Base-by-base conservation (phyloP, 768 basidiomycete genomes). In the Lentinula raphanica region DNA sequence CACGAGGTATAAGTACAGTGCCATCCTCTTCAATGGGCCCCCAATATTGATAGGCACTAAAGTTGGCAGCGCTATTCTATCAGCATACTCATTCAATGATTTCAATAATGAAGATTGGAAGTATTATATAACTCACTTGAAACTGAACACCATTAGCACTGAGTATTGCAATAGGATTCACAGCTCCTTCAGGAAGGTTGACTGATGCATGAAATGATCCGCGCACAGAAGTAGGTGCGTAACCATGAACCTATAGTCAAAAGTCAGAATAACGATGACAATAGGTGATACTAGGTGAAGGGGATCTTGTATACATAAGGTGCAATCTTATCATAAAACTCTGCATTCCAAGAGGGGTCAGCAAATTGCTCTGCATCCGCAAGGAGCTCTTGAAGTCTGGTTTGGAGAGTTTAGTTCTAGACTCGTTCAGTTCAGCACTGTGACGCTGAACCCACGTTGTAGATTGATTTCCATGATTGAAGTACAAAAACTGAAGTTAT, bases 321-420 rank as follows among this genome's bases (percentile, higher is more conserved):
- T 6, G 67, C 65, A 25, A 69, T 66, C 29, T 63, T 61, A 49
- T 69, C 68, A 58, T 69, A 69, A 59, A 69, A 69, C 0, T 56
- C 55, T 11, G 59, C 60, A 40, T 68, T 67, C 68, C 66, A 68
- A 11, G 61, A 36, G 1, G 65, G 66, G 23, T 67, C 67, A 1
- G 68, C 68, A 13, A 53, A 55, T 27, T 21, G 21, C 32, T 69
- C 67, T 12, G 68, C 68, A 35, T 69, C 68, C 1, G 56, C 54
- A 0, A 68, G 60, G 5, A 69, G 63, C 2, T 60, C 60, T 21
- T 59, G 58, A 3, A 63, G 40, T n/a, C 55, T 56, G 35, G 7
- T 28, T 19, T 13, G 2, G 31, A 28, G 56, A n/a, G 3, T 29
- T 45, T 21, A 40, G 5, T 9, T 17, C 54, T 25, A 12, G 17